Evolutionary conservation across 192 early-diverging fungal genomes (phyloP).

Genomic region (Glomus cerebriforme): DNA sequence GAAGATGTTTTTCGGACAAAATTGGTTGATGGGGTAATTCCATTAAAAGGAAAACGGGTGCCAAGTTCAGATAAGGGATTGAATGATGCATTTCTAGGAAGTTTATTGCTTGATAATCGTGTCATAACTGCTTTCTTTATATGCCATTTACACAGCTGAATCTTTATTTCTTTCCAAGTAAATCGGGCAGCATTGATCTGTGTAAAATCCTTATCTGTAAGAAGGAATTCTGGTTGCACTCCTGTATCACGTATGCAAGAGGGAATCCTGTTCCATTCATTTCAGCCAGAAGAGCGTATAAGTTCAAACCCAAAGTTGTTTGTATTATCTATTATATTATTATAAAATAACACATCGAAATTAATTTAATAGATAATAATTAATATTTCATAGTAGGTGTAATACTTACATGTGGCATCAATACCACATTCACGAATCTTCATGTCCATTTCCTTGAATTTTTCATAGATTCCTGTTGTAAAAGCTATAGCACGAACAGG

Average conservation of each 20-base stretch:
- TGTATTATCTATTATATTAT: background rate
- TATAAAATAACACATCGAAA: too few relatives aligned
- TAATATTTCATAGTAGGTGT: background rate
- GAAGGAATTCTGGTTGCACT: conserved; percentile 8
- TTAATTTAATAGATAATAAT: background rate
- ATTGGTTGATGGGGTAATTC: background rate
- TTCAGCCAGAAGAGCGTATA: background rate
- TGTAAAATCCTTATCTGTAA: background rate
- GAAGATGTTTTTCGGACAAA: conserved; percentile 16
- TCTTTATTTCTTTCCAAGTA: background rate
- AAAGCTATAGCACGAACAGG: background rate
- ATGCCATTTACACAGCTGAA: conserved; percentile 4
- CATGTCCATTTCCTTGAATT: background rate
- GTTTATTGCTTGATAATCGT: background rate
- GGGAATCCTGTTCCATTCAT: too few relatives aligned
- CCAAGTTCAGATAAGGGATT: conserved; percentile 21
- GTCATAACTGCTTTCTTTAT: background rate
- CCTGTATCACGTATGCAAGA: background rate
- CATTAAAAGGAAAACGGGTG: background rate
- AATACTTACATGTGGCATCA: conserved; percentile 3
- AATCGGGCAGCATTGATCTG: conserved; percentile 1
- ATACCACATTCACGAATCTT: background rate
- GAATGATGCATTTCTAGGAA: background rate
- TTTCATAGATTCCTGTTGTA: background rate
- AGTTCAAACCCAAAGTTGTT: background rate